These are phyloP conservation scores for Penicillium polonicum DNA, from an alignment of 2,329 filamentous ascomycete genomes.

Conservation along the genomic window DNA sequence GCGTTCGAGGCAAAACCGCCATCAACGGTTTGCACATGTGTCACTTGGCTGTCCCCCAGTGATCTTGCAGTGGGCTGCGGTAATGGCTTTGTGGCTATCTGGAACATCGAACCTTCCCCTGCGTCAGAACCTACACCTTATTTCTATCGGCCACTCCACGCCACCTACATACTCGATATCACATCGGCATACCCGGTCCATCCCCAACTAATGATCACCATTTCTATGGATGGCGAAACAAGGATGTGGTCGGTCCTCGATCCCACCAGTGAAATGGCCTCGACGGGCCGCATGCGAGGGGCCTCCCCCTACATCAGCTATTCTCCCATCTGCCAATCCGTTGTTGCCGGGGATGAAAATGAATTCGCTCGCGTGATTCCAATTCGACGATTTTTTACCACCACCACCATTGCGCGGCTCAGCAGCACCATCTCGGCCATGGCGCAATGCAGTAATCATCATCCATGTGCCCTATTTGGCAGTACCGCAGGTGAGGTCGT, in stretches of 20 bases:
- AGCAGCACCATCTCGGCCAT: conserved; percentile 36
- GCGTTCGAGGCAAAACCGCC: conserved; percentile 53
- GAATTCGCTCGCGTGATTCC: conserved; percentile 51
- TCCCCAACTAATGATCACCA: conserved; percentile 53
- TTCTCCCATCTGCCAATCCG: conserved; percentile 55
- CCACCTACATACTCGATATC: conserved; percentile 41
- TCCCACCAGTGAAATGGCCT: conserved; percentile 45
- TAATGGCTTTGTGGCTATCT: conserved; percentile 57
- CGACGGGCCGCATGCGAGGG: conserved; percentile 51
- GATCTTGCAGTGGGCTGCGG: conserved; percentile 57
- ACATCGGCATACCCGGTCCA: conserved; percentile 54
- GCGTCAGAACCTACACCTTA: conserved; percentile 30
- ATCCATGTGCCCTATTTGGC: conserved; percentile 55
- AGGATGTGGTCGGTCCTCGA: conserved; percentile 56
- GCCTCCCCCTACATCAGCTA: conserved; percentile 52
- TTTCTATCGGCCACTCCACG: conserved; percentile 39
- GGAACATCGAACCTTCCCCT: conserved; percentile 41
- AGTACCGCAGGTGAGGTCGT: conserved; percentile 53
- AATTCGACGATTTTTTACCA: conserved; percentile 54
- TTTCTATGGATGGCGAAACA: conserved; percentile 55
- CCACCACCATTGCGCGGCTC: conserved; percentile 50
- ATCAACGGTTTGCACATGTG: conserved; percentile 54
- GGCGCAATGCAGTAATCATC: conserved; percentile 43
- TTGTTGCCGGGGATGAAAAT: conserved; percentile 56
- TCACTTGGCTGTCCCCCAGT: conserved; percentile 57